These are phyloP conservation scores for Colletotrichum sp. DNA, from an alignment of 2,329 filamentous ascomycete genomes.

Conservation along the genomic window DNA sequence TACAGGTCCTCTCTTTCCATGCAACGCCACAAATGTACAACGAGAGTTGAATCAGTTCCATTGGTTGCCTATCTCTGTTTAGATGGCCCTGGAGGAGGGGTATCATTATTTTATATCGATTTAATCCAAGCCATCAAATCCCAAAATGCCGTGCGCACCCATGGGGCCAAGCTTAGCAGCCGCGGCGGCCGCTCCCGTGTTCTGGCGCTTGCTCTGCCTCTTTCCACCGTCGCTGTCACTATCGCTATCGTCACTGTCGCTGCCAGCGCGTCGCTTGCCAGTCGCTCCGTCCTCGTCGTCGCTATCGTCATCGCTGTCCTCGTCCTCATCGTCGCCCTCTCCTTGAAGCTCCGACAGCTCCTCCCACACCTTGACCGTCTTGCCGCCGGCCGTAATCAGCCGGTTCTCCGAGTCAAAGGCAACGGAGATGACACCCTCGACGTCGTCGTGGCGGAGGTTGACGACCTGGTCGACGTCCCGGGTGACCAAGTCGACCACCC, in stretches of 20 bases:
- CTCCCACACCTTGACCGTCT: constrained; percentile 91
- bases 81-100: constrained; percentile 10
- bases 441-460: constrained; percentile 76
- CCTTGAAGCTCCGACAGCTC: constrained; percentile 65
- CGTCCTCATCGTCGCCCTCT: constrained; percentile 53
- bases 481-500: constrained; percentile 75
- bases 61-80: neutral
- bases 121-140: constrained; percentile 53
- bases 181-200: constrained; percentile 40
- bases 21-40: neutral
- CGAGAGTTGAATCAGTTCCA: neutral
- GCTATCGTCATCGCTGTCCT: constrained; percentile 46
- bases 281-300: constrained; percentile 47
- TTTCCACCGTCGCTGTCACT: constrained; percentile 51
- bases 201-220: constrained; percentile 50
- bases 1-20: neutral
- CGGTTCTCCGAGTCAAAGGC: constrained; percentile 85
- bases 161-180: constrained; percentile 51
- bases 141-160: constrained; percentile 57
- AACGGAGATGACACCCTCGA: constrained; percentile 83
- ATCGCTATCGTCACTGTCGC: constrained; percentile 49
- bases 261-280: constrained; percentile 52
- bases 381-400: constrained; percentile 88
- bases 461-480: constrained; percentile 73
- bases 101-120: constrained; percentile 18